Evolutionary conservation across 352 stramenopile genomes (phyloP).

Genomic region (Phytophthora nicotianae): DNA sequence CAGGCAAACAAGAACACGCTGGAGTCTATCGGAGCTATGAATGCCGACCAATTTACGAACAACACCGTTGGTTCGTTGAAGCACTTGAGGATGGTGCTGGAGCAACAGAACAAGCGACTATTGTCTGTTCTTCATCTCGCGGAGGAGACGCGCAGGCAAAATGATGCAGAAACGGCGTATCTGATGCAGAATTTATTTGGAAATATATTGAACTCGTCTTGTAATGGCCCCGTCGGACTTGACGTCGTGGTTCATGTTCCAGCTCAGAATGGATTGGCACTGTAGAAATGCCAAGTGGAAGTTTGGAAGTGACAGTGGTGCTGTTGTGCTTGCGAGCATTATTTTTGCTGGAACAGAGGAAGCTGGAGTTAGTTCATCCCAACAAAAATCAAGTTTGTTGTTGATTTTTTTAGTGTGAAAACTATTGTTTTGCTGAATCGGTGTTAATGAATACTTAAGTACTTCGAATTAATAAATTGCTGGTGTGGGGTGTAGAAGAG

Average conservation of each 20-base stretch:
- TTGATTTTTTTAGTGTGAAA: too few species aligned
- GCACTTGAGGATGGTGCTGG: slow-evolving; percentile 8
- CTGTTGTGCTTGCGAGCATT: too few species aligned
- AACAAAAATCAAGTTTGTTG: too few species aligned
- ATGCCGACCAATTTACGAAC: neutral
- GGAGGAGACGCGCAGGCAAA: slow-evolving; percentile 10
- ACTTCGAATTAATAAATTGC: too few species aligned
- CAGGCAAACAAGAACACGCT: slow-evolving; percentile 2
- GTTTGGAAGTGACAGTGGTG: neutral
- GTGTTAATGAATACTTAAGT: too few species aligned
- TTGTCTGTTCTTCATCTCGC: slow-evolving; percentile 14
- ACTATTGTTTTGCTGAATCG: too few species aligned
- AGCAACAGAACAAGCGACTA: slow-evolving; percentile 21
- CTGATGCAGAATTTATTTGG: slow-evolving; percentile 7
- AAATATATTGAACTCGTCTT: neutral
- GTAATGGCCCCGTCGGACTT: neutral
- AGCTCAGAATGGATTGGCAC: neutral
- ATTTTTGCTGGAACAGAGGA: too few species aligned
- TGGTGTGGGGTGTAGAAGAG: too few species aligned
- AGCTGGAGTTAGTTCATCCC: too few species aligned
- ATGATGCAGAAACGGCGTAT: slow-evolving; percentile 11
- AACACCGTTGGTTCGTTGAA: neutral
- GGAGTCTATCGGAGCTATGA: slow-evolving; percentile 8
- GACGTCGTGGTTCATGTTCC: neutral
- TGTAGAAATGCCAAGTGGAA: neutral